Conservation (phyloP, 169 alveolate species). For the Eimeria maxima region DNA sequence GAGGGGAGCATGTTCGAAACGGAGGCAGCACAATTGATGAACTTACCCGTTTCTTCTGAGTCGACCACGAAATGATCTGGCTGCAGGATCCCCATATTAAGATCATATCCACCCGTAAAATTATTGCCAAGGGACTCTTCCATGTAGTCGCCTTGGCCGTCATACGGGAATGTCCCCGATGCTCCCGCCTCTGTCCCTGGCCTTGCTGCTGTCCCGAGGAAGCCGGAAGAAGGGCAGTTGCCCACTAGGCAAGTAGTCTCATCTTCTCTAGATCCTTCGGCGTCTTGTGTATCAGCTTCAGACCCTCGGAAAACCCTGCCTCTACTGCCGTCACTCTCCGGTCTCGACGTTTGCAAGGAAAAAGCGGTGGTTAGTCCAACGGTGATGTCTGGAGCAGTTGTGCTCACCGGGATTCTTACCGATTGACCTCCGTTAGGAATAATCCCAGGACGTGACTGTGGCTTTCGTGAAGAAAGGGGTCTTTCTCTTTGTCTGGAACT, state of each 20-base stretch:
- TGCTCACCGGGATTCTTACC: neutral
- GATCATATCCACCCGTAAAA: neutral
- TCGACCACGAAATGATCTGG: neutral
- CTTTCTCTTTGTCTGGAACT: neutral
- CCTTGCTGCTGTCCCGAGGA: constrained; percentile 13
- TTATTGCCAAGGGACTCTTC: neutral
- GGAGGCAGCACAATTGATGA: neutral
- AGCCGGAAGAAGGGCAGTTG: constrained; percentile 33
- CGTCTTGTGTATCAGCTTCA: neutral
- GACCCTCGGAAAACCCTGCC: constrained; percentile 26
- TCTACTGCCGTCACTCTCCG: neutral
- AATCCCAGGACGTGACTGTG: neutral
- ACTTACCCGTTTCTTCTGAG: constrained; percentile 14
- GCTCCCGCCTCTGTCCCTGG: neutral
- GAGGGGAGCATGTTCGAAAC: neutral
- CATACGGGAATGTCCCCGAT: neutral
- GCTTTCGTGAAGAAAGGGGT: neutral
- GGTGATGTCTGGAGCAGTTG: neutral
- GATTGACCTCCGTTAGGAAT: neutral
- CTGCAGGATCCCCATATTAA: neutral
- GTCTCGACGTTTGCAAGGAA: neutral
- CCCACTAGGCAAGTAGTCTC: neutral
- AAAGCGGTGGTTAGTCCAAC: neutral
- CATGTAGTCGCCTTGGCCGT: neutral
- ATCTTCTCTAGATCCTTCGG: neutral